Evolutionary conservation across 1,284 basidiomycete genomes (phyloP).

Genomic region (Ustilago lituana): DNA sequence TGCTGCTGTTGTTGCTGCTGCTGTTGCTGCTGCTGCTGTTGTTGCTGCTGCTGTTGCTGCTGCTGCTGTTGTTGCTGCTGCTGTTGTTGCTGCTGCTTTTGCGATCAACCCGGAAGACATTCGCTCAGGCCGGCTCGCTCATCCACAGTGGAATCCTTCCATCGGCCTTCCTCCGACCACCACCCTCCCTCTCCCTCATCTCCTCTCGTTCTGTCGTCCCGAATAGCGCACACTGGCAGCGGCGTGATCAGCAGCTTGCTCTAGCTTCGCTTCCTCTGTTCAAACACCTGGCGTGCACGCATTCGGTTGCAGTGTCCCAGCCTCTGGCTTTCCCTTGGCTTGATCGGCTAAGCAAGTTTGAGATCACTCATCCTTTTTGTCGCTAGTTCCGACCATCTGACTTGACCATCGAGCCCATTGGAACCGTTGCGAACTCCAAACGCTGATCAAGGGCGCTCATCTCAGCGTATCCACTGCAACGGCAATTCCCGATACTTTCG

Average conservation of each 20-base stretch:
- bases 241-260: no score
- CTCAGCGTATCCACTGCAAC: no score
- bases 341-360: background rate
- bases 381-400: background rate
- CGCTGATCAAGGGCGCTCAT: no score
- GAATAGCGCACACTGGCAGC: no score
- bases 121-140: conserved; percentile 3
- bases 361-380: background rate
- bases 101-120: conserved; percentile 7
- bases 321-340: conserved; percentile 1
- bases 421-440: no score
- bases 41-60: no score
- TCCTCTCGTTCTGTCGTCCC: background rate
- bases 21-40: no score
- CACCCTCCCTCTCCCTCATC: background rate
- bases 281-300: conserved; percentile 13
- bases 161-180: background rate
- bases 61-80: no score
- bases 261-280: no score
- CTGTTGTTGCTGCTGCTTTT: background rate
- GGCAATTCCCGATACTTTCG: no score
- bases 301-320: conserved; percentile 32
- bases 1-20: no score
- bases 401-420: no score
- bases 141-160: background rate